Base-by-base conservation (phyloP, 306 rosid species). In the Styphnolobium japonicum region DNA sequence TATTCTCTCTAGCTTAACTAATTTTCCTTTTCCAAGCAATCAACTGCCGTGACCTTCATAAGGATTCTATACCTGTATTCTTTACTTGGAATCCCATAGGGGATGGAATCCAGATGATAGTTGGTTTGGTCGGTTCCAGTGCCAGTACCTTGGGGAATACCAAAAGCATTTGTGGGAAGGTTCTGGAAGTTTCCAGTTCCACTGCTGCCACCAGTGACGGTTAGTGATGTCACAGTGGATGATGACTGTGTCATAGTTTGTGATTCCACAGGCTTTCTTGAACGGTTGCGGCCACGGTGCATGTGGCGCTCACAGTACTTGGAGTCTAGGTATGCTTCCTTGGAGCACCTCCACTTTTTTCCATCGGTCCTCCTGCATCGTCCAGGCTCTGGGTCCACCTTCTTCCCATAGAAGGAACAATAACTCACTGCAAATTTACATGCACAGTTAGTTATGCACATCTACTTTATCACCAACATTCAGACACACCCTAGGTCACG, bases 201-300 rank as follows among this genome's bases (percentile, higher is more conserved):
- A 34, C 82, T 71, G 67, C 75, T 70, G 83, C 75, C 73, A 66
- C 80, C 83, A 33, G 88, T 75, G 75, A 55, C 94, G 71, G 82
- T 86, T 82, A 85, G 72, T 45, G 96, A 86, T 75, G 93, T 73
- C 79, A 80, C 89, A 69, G 88, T 58, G 46, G 92, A 83, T 16
- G 93, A 78, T 19, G 94, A 81, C 75, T 83, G 87, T 46, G 90
- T 74, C 69, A 80, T 81, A 6, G 89, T 85, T 86, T 87, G 94
- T 72, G 97, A 90, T 92, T 92, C 97, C 97, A 92, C 97, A 88
- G 94, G 97, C 97, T 92, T 92, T 92, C 97, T 92, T 92, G 97
- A 92, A 92, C 97, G 97, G 88, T 90, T 89, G 82, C 97, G 94
- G 89, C 97, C 94, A 85, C 94, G 97, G 83, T 92, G 89, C 97